Evolutionary conservation across 2,329 filamentous ascomycete species (phyloP).

Genomic region (Whalleya microplaca): DNA sequence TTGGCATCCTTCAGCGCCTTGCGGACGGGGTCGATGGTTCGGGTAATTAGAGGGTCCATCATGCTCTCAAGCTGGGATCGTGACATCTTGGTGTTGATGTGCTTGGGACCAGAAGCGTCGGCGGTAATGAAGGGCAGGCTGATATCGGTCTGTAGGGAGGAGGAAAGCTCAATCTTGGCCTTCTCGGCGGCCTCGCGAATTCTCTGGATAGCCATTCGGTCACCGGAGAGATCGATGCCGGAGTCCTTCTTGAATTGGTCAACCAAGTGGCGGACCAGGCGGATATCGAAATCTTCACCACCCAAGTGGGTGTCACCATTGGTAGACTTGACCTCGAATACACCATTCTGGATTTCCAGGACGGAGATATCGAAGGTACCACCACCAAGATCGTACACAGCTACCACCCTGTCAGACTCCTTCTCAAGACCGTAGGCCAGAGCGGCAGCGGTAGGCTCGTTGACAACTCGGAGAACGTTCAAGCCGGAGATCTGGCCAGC

Average conservation of each 20-base stretch:
- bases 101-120: slow-evolving; percentile 92
- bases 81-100: slow-evolving; percentile 95
- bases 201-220: slow-evolving; percentile 99
- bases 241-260: slow-evolving; percentile 97
- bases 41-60: slow-evolving; percentile 84
- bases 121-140: slow-evolving; percentile 99
- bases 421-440: slow-evolving; percentile 97
- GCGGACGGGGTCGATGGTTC: slow-evolving; percentile 88
- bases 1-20: slow-evolving; percentile 97
- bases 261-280: slow-evolving; percentile 89
- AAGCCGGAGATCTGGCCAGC: slow-evolving; percentile 95
- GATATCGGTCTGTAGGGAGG: slow-evolving; percentile 93
- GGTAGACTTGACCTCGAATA: slow-evolving; percentile 99
- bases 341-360: slow-evolving; percentile 94
- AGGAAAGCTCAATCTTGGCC: slow-evolving; percentile 98
- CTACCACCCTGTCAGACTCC: slow-evolving; percentile 85
- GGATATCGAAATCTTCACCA: slow-evolving; percentile 98
- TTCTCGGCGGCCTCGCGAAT: slow-evolving; percentile 98
- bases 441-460: slow-evolving; percentile 95
- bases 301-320: slow-evolving; percentile 98
- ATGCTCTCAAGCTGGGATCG: slow-evolving; percentile 91
- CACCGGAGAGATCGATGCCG: slow-evolving; percentile 83
- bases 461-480: slow-evolving; percentile 96
- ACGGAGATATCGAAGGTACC: slow-evolving; percentile 99
- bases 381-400: slow-evolving; percentile 97